phyloP scores from a whole-genome alignment of 208 protist genomes.

The Leishmania braziliensis region DNA sequence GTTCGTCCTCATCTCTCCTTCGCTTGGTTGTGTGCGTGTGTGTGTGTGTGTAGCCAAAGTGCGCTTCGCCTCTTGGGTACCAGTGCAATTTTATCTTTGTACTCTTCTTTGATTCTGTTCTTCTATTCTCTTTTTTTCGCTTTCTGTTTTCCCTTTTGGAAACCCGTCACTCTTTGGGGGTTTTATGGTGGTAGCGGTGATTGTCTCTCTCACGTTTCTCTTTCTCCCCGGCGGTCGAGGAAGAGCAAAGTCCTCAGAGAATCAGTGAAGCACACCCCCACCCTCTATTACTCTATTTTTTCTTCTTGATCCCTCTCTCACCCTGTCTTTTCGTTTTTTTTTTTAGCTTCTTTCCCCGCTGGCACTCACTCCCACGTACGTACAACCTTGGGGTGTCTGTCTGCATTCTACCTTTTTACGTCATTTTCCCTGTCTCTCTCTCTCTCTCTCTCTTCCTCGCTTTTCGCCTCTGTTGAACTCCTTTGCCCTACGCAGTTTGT shows the following conservation, averaged over 20 bases:
- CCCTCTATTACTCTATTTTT: background rate
- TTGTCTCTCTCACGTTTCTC: background rate
- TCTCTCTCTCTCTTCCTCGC: background rate
- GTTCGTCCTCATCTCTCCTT: background rate
- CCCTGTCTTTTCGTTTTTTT: background rate
- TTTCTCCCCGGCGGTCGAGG: background rate
- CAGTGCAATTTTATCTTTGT: background rate
- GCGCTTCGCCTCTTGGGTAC: background rate
- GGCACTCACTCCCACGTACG: too few species aligned
- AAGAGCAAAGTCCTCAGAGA: background rate
- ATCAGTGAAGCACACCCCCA: background rate
- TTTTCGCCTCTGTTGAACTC: background rate
- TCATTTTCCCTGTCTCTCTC: background rate
- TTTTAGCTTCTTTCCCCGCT: background rate
- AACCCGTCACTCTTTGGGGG: background rate
- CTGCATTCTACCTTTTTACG: background rate
- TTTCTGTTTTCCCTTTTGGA: background rate
- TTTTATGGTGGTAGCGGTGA: background rate
- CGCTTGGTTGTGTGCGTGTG: background rate
- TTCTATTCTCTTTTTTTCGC: background rate
- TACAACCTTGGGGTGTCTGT: background rate
- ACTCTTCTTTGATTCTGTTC: background rate
- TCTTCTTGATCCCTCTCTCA: background rate
- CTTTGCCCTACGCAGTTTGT: background rate
- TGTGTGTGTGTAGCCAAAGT: background rate